Evolutionary conservation across 768 basidiomycete genomes (phyloP), one percentile per base, ranked within the genome.

Genomic region (Guyanaporus albipodus): DNA sequence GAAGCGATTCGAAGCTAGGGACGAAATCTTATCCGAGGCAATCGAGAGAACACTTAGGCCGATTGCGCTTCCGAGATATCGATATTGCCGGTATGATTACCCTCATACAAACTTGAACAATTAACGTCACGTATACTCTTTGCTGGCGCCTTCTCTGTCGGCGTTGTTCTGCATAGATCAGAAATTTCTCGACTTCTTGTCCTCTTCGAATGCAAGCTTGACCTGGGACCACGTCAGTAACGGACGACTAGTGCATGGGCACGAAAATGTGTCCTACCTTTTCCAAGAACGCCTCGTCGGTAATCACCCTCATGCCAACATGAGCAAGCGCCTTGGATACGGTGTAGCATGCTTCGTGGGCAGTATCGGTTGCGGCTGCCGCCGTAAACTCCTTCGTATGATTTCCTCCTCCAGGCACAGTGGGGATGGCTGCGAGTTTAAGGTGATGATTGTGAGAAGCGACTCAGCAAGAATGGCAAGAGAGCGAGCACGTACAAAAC

Each of bases 311-410:
- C 22, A 87, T 69, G 1, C 85, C 90, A 1, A 79, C 78, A 12
- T 77, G 75, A 3, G 89, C 87, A 11, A 91, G 73, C 5, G 80
- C 83, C 56, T 85, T 87, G 18, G 82, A 78, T 4, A 88, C 73
- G 45, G 79, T 74, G 39, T 90, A 64, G 50, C 79, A 82, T 6
- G 82, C 84, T 22, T 79, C 69, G 51, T 91, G 90, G 0, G 87
- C 79, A 23, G 67, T 69, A 4, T 70, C 61, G 0, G 79, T 83
- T 0, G 77, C 72, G 0, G 87, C 87, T 0, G 86, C 69, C 17
- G 76, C 66, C n/a, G 77, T 67, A 60, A 91, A 91, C 11, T 69
- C 80, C 2, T 67, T 68, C 0, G 90, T 91, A 55, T 91, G 90
- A 57, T 91, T 91, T 8, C 87, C 87, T 10, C 87, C 89, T 53